These are phyloP conservation scores for Mortierella sp. DNA, from an alignment of 371 early-diverging fungal genomes.

Conservation along the genomic window DNA sequence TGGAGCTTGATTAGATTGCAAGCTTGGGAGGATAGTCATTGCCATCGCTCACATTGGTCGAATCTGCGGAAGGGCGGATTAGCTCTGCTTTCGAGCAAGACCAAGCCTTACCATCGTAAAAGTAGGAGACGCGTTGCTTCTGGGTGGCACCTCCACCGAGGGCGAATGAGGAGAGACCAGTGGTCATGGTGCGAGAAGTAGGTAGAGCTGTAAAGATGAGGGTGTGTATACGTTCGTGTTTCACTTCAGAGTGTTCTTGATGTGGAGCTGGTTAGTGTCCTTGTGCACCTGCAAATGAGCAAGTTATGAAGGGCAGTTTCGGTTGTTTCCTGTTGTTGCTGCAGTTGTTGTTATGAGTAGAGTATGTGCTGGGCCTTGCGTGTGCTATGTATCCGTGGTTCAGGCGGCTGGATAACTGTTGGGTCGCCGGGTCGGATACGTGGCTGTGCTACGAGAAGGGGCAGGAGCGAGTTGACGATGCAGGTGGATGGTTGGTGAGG, in stretches of 20 bases:
- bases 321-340: not conserved
- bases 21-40: not conserved
- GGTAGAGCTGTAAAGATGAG: not conserved
- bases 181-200: conserved; percentile 22
- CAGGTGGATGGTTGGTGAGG: not conserved
- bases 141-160: conserved; percentile 55
- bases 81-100: conserved; percentile 45
- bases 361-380: not conserved
- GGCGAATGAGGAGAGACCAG: conserved; percentile 54
- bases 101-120: conserved; percentile 76
- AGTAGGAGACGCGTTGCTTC: conserved; percentile 82
- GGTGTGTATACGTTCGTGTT: not conserved
- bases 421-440: conserved; percentile 1
- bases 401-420: not conserved
- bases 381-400: not conserved
- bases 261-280: not conserved
- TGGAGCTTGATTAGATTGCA: not conserved
- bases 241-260: not conserved
- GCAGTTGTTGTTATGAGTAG: not conserved
- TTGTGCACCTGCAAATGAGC: not conserved
- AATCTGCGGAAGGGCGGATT: not conserved
- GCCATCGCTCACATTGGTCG: not conserved
- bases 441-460: conserved; percentile 8
- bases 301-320: not conserved
- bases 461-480: conserved; percentile 6